Conservation (phyloP, 1,139 yeast genomes). For the Yamadazyma mexicana region DNA sequence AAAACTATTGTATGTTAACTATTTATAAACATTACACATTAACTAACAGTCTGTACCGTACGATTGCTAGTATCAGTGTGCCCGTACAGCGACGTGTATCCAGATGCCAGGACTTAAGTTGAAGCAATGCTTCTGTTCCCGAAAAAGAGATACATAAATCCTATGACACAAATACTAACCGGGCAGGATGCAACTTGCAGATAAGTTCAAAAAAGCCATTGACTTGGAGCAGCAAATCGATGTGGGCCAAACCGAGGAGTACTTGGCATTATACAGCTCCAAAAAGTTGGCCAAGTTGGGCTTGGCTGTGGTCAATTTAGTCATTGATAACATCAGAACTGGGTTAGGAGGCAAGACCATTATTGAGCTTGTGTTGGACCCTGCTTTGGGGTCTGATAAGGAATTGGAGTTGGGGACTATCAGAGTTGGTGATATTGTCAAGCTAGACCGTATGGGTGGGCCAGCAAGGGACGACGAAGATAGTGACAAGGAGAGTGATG, state of each 20-base stretch:
- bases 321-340: slow-evolving; percentile 59
- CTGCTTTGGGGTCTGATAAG: slow-evolving; percentile 43
- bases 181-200: slow-evolving; percentile 27
- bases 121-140: slow-evolving; percentile 14
- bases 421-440: slow-evolving; percentile 78
- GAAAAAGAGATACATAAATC: slow-evolving; percentile 33
- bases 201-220: slow-evolving; percentile 51
- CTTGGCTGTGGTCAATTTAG: slow-evolving; percentile 69
- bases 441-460: slow-evolving; percentile 38
- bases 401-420: slow-evolving; percentile 60
- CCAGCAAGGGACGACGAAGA: slow-evolving; percentile 17
- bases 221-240: slow-evolving; percentile 62
- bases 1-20: slow-evolving; percentile 2
- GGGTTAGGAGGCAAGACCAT: slow-evolving; percentile 81
- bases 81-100: slow-evolving; percentile 13
- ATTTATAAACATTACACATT: background rate
- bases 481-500: slow-evolving; percentile 22
- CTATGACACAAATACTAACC: slow-evolving; percentile 6
- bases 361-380: slow-evolving; percentile 64
- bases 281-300: slow-evolving; percentile 69
- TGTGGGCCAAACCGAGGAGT: slow-evolving; percentile 49
- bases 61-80: slow-evolving; percentile 12
- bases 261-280: slow-evolving; percentile 56
- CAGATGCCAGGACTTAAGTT: slow-evolving; percentile 16
- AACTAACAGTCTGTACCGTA: slow-evolving; percentile 6